These are phyloP conservation scores for Eucalyptus regnans DNA, from an alignment of 345 rosid genomes.

Conservation along the genomic window DNA sequence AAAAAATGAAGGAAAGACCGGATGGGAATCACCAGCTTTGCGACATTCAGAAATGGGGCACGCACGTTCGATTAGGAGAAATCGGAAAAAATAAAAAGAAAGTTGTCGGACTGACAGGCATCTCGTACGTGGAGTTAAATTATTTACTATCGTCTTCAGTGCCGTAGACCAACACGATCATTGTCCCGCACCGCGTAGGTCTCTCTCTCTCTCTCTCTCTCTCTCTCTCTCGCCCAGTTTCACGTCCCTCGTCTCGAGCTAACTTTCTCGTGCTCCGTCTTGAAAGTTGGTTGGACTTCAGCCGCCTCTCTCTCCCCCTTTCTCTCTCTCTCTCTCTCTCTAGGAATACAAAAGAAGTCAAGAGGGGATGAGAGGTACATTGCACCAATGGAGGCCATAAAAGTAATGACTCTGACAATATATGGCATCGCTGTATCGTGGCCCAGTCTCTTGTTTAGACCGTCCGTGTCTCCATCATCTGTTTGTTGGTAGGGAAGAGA, in stretches of 20 bases:
- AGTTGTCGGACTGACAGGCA: not conserved
- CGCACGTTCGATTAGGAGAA: not conserved
- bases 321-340: not conserved
- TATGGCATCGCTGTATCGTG: not conserved
- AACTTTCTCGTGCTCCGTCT: not conserved
- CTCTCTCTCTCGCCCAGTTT: not conserved
- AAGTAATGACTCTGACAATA: not conserved
- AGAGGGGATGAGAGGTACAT: not conserved
- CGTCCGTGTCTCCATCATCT: not conserved
- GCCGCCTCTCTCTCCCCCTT: not conserved
- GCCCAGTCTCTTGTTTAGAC: not conserved
- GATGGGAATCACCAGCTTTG: not conserved
- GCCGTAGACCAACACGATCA: not conserved
- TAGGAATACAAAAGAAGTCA: not conserved
- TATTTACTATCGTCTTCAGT: not conserved
- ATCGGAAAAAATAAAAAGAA: too few species aligned
- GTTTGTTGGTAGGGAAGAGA: not conserved
- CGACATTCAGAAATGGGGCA: not conserved
- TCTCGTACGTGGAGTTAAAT: not conserved
- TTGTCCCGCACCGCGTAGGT: not conserved
- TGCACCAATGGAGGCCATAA: not conserved
- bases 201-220: not conserved
- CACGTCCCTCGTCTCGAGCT: not conserved
- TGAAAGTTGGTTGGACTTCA: slow-evolving; percentile 9
- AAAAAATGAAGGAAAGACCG: not conserved